Percentiles rank a stretch among this genome's conserved stretches.
These are phyloP conservation scores for Salix brachista DNA, from an alignment of 345 rosid genomes.

Conservation along the genomic window DNA sequence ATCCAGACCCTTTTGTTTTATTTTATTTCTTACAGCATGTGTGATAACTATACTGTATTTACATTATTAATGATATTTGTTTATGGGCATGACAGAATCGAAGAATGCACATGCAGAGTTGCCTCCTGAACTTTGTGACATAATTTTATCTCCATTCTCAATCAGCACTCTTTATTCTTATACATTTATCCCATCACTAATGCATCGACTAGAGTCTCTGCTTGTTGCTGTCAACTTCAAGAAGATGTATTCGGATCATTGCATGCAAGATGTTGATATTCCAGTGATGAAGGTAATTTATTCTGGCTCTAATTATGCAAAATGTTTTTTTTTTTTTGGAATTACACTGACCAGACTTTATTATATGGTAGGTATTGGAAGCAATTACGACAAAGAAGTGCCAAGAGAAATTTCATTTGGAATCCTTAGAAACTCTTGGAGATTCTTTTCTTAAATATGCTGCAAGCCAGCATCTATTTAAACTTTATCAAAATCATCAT, in stretches of 20 bases:
- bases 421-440: conserved; percentile 88
- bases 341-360: conserved; percentile 4
- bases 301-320: background rate
- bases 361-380: conserved; percentile 59
- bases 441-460: conserved; percentile 92
- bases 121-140: conserved; percentile 81
- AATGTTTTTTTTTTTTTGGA: conserved; percentile 2
- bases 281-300: conserved; percentile 67
- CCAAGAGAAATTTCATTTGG: conserved; percentile 73
- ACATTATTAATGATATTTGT: background rate
- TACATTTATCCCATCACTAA: conserved; percentile 65
- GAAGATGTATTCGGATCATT: conserved; percentile 42
- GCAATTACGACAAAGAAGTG: conserved; percentile 83
- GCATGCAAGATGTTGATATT: conserved; percentile 39
- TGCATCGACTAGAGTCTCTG: conserved; percentile 75
- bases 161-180: conserved; percentile 62
- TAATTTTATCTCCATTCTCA: conserved; percentile 63
- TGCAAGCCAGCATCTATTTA: conserved; percentile 66
- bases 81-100: conserved; percentile 40
- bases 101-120: conserved; percentile 48
- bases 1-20: background rate
- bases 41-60: background rate
- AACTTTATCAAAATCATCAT: conserved; percentile 42
- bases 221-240: conserved; percentile 65
- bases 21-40: background rate